Base-by-base conservation (phyloP, 2,329 filamentous ascomycete species). In the Fusarium circinatum region DNA sequence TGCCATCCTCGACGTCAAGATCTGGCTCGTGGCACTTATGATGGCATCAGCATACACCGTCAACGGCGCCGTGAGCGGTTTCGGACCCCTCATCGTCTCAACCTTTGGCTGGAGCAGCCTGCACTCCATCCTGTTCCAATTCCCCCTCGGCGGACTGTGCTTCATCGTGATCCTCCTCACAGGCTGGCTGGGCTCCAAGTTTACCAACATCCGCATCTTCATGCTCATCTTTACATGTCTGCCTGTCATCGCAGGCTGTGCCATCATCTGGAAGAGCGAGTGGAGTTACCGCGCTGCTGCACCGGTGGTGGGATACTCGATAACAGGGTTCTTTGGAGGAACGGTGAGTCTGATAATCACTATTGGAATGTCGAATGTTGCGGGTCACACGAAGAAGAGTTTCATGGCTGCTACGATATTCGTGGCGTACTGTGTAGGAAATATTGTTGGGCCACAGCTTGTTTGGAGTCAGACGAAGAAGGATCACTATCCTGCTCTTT, bases 361-460 rank as follows among this genome's bases (percentile, higher is more conserved):
- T 0, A 70, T 88, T 11, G 85, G 85, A 39, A 87, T 87, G 85
- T 88, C 89, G 17, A 95, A 95, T 73, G 91, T 94, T 0, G 92
- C 92, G 0, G 93, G 93, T 0, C 88, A 92, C 30, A 94, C 92
- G 0, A 95, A 95, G 83, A 94, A 94, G 85, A 92, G 90, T 71
- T 91, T 92, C 76, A 94, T 93, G 86, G 91, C 92, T 0, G 90
- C 91, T 0, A 90, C 90, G 0, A 91, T 93, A 3, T 95, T 94
- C 71, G 91, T 93, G 0, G 92, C 91, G 1, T 94, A 94, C 78
- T 93, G 91, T 62, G 90, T 94, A 6, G 87, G 92, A 4, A 94
- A 94, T 75, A 94, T 95, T 57, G 89, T 94, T 30, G 92, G 92
- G 0, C 93, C 93, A 8, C 91, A 93, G 81, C 84, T 94, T 44